Conservation (phyloP, 1,139 yeast genomes). For the Scheffersomyces titani region DNA sequence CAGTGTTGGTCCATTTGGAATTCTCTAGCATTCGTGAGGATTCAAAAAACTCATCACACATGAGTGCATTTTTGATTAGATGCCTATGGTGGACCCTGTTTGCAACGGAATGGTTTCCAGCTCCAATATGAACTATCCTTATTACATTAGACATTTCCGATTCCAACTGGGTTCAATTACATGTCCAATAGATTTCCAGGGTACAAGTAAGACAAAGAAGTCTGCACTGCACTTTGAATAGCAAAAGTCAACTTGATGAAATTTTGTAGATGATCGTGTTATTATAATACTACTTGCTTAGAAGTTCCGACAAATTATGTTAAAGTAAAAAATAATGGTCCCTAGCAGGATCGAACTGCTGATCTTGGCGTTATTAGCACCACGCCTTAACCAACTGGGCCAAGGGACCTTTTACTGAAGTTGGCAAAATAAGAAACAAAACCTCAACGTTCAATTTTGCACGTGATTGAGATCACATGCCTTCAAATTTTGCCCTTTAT, state of each 20-base stretch:
- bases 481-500: no score
- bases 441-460: no score
- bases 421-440: not conserved
- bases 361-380: constrained; percentile 87
- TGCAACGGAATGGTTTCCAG: constrained; percentile 33
- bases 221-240: not conserved
- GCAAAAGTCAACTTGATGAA: not conserved
- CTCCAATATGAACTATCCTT: constrained; percentile 40
- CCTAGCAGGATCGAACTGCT: constrained; percentile 88
- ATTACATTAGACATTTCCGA: constrained; percentile 1
- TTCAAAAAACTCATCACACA: constrained; percentile 10
- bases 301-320: not conserved
- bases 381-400: constrained; percentile 92
- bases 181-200: not conserved
- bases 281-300: not conserved
- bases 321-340: constrained; percentile 46
- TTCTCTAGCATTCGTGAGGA: constrained; percentile 37
- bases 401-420: constrained; percentile 58
- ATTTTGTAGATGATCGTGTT: not conserved
- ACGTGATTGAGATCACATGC: no score
- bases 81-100: constrained; percentile 19
- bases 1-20: constrained; percentile 54
- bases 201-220: not conserved
- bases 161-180: not conserved
- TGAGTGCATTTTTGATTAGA: constrained; percentile 24